Base-by-base conservation (phyloP, 441 rosid species). In the Eugenia klotzschiana region DNA sequence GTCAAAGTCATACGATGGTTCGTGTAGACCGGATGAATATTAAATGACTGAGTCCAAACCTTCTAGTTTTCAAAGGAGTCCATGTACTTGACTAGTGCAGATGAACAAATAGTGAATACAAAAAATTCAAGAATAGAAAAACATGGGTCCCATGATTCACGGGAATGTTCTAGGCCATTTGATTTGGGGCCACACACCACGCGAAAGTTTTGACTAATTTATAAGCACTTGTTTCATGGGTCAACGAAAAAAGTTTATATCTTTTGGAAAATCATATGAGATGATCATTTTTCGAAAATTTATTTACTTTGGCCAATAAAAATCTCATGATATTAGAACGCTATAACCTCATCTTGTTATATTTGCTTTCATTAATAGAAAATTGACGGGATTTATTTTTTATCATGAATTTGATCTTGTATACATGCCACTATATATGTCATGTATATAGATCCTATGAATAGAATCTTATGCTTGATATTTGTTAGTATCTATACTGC, bases 391-490 rank as follows among this genome's bases (percentile, higher is more conserved):
- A 60, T 60, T 7, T 60, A 16, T 16, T 29, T 15, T 1, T 5
- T 0, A 16, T 29, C 23, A 3, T 60, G 73, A 58, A 15, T 60
- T 27, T 60, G 22, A 8, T 60, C 6, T 27, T 58, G 0, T 29
- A 27, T 15, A 60, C 40, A 15, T 60, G 73, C 73, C 12, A 7
- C 40, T 15, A 6, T 60, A 15, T 27, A 27, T 60, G 20, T 15
- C 33, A 27, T 7, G 10, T 7, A 58, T 27, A 58, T 58, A 7
- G 8, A 18, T 27, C 11, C 41, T 27, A 29, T 29, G 16, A 7
- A 60, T 2, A 2, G 81, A 55, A 91, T 72, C 5, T 93, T 94
- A 50, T 91, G 88, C 56, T 29, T 88, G 89, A 51, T 87, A 40
- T 40, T 40, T 40, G 8, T 40, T 40, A 40, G 43, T 40, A 40